Evolutionary conservation across 148 eudicot species (phyloP), one percentile per base, ranked within the genome.

Genomic region (Fagopyrum homotropicum): DNA sequence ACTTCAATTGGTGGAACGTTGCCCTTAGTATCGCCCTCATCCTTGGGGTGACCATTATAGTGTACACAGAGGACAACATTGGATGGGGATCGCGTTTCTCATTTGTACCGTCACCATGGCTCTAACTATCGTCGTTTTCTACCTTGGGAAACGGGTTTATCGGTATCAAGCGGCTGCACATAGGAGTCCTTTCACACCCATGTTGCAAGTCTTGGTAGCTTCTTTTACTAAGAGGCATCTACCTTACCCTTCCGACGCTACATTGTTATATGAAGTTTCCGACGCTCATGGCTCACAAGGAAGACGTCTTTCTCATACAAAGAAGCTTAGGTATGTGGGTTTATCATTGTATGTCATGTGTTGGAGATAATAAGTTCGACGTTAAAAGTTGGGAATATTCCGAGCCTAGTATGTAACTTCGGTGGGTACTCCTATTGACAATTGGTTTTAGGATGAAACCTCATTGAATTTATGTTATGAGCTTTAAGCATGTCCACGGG

Each of bases 151-250:
- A 74, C 83, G 77, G 0, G 76, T 82, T 66, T 89, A 85, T 46
- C 77, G 89, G 29, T 86, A 80, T 5, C 75, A 88, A 81, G 54
- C 11, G 43, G 30, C 43, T 48, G 72, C 85, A 0, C 76, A 61
- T 1, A 86, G 84, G 16, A 89, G 90, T 55, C 92, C 88, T 4
- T 80, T 86, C 8, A 85, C 88, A 0, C 88, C 90, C 12, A 29
- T 85, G 87, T n/a, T 82, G 16, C 86, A 83, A 26, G 92, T 86
- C 7, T 40, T 86, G 22, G 82, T 85, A 7, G 92, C 90, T 0
- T 87, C 92, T 9, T 9, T 85, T 17, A 45, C 30, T 1, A 89
- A 89, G 78, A 83, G 88, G 72, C 80, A 76, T 15, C 72, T 83
- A 9, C 73, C 74, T 51, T 43, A 29, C 69, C 84, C 87, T 64